phyloP scores from a whole-genome alignment of 495 filamentous ascomycete species.

The Hypoxylon intermedium region DNA sequence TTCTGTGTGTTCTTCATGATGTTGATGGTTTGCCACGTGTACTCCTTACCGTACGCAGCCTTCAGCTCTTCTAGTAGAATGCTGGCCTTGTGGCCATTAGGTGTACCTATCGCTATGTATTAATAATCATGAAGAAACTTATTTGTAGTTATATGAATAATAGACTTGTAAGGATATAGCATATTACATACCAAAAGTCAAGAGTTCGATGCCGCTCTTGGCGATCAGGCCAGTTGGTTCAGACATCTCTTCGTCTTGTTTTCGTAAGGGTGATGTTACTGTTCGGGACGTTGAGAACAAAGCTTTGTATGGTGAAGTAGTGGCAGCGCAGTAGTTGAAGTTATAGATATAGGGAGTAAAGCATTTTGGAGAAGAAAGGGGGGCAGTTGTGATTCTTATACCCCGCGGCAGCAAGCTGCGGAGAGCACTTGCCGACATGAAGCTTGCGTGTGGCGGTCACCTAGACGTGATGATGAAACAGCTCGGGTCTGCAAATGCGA shows the following conservation, averaged over 20 bases:
- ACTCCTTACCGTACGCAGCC: conserved; percentile 61
- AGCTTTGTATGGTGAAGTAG: conserved; percentile 2
- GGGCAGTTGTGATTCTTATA: conserved; percentile 24
- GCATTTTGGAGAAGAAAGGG: conserved; percentile 1
- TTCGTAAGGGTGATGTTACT: not conserved
- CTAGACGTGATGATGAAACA: not conserved
- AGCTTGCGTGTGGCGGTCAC: not conserved
- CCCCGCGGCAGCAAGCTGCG: conserved; percentile 7
- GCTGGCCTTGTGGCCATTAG: conserved; percentile 68
- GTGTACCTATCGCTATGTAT: conserved; percentile 36
- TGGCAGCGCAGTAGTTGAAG: not conserved
- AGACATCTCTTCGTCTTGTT: conserved; percentile 36
- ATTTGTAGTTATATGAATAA: not conserved
- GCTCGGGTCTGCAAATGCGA: too few species aligned
- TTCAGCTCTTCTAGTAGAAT: conserved; percentile 83
- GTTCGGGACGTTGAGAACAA: conserved; percentile 26
- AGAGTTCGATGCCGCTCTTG: conserved; percentile 63
- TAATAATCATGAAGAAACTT: too few species aligned
- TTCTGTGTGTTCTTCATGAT: conserved; percentile 78
- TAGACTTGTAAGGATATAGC: not conserved
- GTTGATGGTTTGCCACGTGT: conserved; percentile 69
- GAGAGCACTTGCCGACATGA: conserved; percentile 22
- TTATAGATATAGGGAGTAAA: not conserved
- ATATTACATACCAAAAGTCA: conserved; percentile 53
- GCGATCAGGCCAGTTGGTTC: conserved; percentile 60